Base-by-base conservation (phyloP, 805 yeast species). In the Hanseniaspora meyeri region DNA sequence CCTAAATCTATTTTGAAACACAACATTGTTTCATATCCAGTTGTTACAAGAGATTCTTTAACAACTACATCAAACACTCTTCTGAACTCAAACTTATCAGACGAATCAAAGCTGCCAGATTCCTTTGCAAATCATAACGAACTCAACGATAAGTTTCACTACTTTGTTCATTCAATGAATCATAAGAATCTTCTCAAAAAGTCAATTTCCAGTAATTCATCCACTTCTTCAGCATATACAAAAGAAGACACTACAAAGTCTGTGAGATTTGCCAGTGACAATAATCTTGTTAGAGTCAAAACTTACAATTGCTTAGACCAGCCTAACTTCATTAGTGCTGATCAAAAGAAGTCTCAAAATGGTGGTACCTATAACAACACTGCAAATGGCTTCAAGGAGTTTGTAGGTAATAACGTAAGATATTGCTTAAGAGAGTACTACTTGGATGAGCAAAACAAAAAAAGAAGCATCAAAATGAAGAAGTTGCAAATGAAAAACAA, bases 191-290 rank as follows among this genome's bases (percentile, higher is more conserved):
- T 27, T 19, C 24, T 40, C 11, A 40, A 40, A 40, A 40, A 20
- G 14, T 12, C 17, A 8, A 34, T 4, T 10, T 63, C 66, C 32
- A 62, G 65, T 20, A 63, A 63, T 49, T 59, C 66, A 40, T 61
- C 63, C 12, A 49, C 54, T 20, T 46, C 59, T 27, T 19, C 56
- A 6, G 45, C 58, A 27, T 52, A 60, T 50, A 59, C 54, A 43
- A 59, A 60, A 40, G 62, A 62, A 42, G 63, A 62, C 50, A 36
- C 20, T 11, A 16, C 19, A 14, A 51, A 51, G 31, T 20, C 37
- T 10, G 49, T 51, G 3, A 34, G 55, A 37, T 51, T 51, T 51
- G 55, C 55, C 11, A 36, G 49, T 17, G 31, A 51, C 27, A 51
- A 51, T 19, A 38, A 51, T 37, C 49, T 51, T 24, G 55, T 51